Percentiles rank a stretch among this genome's conserved stretches.
phyloP scores from a whole-genome alignment of 1,284 basidiomycete genomes.

The Mycosarcoma maydis region DNA sequence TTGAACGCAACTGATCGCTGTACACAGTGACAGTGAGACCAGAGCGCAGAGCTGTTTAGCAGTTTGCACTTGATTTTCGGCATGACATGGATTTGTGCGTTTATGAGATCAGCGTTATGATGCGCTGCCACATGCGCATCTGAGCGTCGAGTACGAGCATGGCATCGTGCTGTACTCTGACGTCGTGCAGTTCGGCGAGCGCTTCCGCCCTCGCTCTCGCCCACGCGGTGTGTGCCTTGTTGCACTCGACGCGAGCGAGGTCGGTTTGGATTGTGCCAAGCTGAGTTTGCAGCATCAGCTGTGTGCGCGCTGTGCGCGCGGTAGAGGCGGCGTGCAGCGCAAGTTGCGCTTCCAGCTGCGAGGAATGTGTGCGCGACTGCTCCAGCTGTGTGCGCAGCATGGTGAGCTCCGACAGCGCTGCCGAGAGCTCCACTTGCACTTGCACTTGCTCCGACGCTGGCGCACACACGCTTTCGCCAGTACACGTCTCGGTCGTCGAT shows the following conservation, averaged over 20 bases:
- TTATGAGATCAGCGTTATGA: too few species aligned
- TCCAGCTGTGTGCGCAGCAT: constrained; percentile 6
- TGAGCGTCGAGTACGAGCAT: constrained; percentile 19
- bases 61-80: too few species aligned
- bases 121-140: constrained; percentile 17
- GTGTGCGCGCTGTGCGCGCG: background rate
- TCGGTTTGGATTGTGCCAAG: background rate
- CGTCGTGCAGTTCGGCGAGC: constrained; percentile 27
- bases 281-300: constrained; percentile 3
- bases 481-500: too few species aligned
- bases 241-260: constrained; percentile 20
- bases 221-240: constrained; percentile 13
- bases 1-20: too few species aligned
- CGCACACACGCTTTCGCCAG: too few species aligned
- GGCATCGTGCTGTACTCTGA: constrained; percentile 23
- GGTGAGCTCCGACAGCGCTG: constrained; percentile 4
- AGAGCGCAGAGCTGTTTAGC: too few species aligned
- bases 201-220: constrained; percentile 16
- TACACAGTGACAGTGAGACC: too few species aligned
- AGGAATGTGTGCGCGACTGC: constrained; percentile 3
- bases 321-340: background rate
- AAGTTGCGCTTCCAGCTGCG: constrained; percentile 7
- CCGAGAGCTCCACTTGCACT: constrained; percentile 8
- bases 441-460: too few species aligned
- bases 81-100: too few species aligned